phyloP scores from a whole-genome alignment of 1,284 basidiomycete species.

The Flammula alnicola region DNA sequence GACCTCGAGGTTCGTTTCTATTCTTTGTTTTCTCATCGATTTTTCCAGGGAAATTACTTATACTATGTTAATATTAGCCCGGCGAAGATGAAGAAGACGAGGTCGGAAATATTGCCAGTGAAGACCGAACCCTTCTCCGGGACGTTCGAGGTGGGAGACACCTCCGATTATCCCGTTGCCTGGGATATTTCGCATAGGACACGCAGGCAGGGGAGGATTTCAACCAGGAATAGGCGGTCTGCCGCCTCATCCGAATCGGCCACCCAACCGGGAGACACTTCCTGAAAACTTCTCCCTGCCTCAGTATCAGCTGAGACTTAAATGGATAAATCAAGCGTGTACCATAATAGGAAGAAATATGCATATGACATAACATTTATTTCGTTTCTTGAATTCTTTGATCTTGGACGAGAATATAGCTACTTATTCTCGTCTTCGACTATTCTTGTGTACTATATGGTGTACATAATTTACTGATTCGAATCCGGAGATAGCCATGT shows the following conservation, averaged over 20 bases:
- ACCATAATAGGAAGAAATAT: background rate
- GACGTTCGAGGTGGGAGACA: conserved; percentile 17
- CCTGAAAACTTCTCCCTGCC: background rate
- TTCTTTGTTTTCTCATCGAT: conserved; percentile 3
- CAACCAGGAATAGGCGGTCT: conserved; percentile 13
- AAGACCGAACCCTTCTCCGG: conserved; percentile 21
- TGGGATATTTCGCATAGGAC: conserved; percentile 39
- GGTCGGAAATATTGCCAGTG: conserved; percentile 27
- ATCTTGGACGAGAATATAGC: too few species aligned
- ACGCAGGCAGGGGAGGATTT: conserved; percentile 36
- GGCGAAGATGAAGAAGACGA: conserved; percentile 38
- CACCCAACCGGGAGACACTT: background rate
- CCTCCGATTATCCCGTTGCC: conserved; percentile 32
- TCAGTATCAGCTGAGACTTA: too few species aligned
- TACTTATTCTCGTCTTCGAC: too few species aligned
- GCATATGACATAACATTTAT: background rate
- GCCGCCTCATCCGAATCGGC: conserved; percentile 1
- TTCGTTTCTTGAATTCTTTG: too few species aligned
- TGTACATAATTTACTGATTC: too few species aligned
- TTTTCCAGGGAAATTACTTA: background rate
- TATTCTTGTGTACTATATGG: too few species aligned
- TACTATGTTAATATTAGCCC: conserved; percentile 19
- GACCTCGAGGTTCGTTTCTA: conserved; percentile 62
- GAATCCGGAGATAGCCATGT: too few species aligned
- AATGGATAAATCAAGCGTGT: background rate